phyloP scores from a whole-genome alignment of 2,329 filamentous ascomycete species.

The Acrocalymma vagum region DNA sequence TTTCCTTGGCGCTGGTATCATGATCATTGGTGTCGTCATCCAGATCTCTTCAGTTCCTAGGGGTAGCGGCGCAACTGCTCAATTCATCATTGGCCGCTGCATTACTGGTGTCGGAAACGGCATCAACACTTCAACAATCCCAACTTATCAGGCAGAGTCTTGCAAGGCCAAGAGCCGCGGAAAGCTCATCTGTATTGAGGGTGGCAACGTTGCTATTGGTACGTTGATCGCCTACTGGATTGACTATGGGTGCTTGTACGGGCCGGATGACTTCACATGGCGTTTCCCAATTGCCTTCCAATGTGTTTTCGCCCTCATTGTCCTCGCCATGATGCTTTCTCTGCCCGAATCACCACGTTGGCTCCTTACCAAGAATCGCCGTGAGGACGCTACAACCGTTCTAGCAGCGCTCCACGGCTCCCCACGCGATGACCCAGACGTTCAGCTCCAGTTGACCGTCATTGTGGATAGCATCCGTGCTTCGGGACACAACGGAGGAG shows the following conservation, averaged over 20 bases:
- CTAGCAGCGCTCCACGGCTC: constrained; percentile 57
- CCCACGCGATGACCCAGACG: constrained; percentile 62
- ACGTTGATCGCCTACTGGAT: constrained; percentile 62
- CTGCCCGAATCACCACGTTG: constrained; percentile 41
- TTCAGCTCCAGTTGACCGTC: constrained; percentile 66
- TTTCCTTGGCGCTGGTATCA: constrained; percentile 50
- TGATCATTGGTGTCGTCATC: constrained; percentile 52
- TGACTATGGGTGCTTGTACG: constrained; percentile 53
- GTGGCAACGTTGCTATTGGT: constrained; percentile 59
- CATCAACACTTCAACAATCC: constrained; percentile 63
- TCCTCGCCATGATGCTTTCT: constrained; percentile 44
- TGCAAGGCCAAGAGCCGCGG: constrained; percentile 65
- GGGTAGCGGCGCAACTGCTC: constrained; percentile 47
- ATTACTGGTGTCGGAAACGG: constrained; percentile 63
- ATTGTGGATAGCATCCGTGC: constrained; percentile 63
- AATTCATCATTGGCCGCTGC: constrained; percentile 61
- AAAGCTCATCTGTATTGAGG: constrained; percentile 66
- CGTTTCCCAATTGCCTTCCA: constrained; percentile 63
- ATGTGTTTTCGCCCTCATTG: constrained; percentile 54
- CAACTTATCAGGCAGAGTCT: constrained; percentile 62
- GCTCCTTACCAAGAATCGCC: constrained; percentile 44
- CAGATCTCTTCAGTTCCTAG: constrained; percentile 42
- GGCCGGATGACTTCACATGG: constrained; percentile 48
- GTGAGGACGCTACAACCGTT: constrained; percentile 58
- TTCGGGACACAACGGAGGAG: constrained; percentile 45